These are phyloP conservation scores for Tylopilus sp. DNA, from an alignment of 768 basidiomycete species.

Conservation along the genomic window DNA sequence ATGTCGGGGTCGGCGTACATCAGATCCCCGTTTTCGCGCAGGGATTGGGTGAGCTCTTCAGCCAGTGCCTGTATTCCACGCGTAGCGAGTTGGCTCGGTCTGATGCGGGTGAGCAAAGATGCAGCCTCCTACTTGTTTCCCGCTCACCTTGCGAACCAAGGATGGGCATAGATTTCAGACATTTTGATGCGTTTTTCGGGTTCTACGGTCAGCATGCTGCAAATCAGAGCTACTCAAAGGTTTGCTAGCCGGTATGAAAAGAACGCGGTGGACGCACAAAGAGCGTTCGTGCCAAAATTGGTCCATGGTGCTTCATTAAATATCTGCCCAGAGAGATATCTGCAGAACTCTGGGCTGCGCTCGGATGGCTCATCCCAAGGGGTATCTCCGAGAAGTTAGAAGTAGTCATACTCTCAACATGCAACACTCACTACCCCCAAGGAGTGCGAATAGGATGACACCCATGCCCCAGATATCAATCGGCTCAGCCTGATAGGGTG, in stretches of 20 bases:
- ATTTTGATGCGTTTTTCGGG: constrained; percentile 67
- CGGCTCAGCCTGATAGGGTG: constrained; percentile 84
- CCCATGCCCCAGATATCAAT: constrained; percentile 96
- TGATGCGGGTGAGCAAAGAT: constrained; percentile 21
- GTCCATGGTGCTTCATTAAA: constrained; percentile 80
- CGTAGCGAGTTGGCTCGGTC: constrained; percentile 67
- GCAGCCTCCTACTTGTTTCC: too few relatives aligned
- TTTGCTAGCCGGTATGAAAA: background rate
- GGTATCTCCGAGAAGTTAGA: constrained; percentile 57
- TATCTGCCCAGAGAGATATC: constrained; percentile 71
- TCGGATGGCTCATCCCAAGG: constrained; percentile 95
- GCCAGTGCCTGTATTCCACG: constrained; percentile 55
- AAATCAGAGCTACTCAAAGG: constrained; percentile 61
- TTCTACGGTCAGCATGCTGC: constrained; percentile 69
- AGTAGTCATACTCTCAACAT: background rate
- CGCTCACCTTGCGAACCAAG: constrained; percentile 70
- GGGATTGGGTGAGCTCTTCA: constrained; percentile 61
- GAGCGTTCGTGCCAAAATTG: constrained; percentile 49
- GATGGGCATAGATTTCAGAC: constrained; percentile 51
- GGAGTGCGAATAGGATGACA: constrained; percentile 87
- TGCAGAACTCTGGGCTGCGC: constrained; percentile 74
- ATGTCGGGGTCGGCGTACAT: constrained; percentile 62
- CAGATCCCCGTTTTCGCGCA: constrained; percentile 73
- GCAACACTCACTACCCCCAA: constrained; percentile 75
- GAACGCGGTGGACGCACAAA: constrained; percentile 49